These are phyloP conservation scores for Salix exigua DNA, from an alignment of 345 rosid genomes.

Conservation along the genomic window DNA sequence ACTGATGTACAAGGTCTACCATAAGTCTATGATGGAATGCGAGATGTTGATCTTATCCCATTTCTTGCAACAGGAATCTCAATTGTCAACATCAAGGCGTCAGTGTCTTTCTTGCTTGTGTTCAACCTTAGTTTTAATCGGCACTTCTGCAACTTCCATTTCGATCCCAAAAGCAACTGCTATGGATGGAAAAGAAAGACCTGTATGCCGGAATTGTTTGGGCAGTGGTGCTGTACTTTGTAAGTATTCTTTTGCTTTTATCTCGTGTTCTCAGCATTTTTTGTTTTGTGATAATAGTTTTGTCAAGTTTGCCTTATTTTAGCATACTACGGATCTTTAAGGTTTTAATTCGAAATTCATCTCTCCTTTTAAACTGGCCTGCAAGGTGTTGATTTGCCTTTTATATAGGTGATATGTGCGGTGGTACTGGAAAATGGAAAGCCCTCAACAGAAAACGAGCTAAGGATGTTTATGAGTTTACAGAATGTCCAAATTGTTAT, in stretches of 20 bases:
- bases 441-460: slow-evolving; percentile 94
- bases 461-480: slow-evolving; percentile 90
- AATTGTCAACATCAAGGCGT: slow-evolving; percentile 51
- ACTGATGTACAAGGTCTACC: too few relatives aligned
- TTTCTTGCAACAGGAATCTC: slow-evolving; percentile 36
- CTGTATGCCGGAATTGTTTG: slow-evolving; percentile 70
- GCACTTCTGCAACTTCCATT: slow-evolving; percentile 34
- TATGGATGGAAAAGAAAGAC: slow-evolving; percentile 54
- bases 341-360: not conserved
- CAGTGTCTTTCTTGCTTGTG: slow-evolving; percentile 68
- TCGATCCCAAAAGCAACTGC: slow-evolving; percentile 43
- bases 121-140: slow-evolving; percentile 52
- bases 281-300: not conserved
- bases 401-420: slow-evolving; percentile 92
- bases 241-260: slow-evolving; percentile 32
- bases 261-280: not conserved
- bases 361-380: not conserved
- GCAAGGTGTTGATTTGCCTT: slow-evolving; percentile 17
- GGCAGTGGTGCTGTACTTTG: slow-evolving; percentile 88
- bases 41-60: not conserved
- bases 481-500: slow-evolving; percentile 94
- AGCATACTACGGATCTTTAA: not conserved
- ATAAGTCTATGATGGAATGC: too few relatives aligned
- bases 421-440: slow-evolving; percentile 99
- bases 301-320: not conserved